phyloP scores from a whole-genome alignment of 2,329 filamentous ascomycete species.

The Tolypocladium guangdongense region DNA sequence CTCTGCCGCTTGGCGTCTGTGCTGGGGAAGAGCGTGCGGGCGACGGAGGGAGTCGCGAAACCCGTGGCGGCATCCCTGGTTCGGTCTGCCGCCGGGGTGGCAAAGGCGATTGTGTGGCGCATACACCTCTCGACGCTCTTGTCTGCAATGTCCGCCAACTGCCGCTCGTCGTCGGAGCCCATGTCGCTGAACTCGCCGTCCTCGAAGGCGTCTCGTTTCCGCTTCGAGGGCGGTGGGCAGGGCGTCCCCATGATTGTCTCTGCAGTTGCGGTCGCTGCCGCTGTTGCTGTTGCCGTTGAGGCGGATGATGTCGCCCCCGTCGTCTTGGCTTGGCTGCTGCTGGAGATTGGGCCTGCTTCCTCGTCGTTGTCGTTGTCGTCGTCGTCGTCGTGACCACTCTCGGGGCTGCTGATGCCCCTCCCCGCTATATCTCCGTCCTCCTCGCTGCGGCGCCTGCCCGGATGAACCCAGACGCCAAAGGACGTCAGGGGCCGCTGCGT shows the following conservation, averaged over 20 bases:
- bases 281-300: not conserved
- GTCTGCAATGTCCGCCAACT: constrained; percentile 25
- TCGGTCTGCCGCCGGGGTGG: constrained; percentile 15
- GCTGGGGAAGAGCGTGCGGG: constrained; percentile 24
- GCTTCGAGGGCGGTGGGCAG: constrained; percentile 11
- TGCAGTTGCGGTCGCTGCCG: not conserved
- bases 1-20: constrained; percentile 19
- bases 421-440: not conserved
- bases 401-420: not conserved
- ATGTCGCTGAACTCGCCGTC: constrained; percentile 20
- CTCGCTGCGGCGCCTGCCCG: constrained; percentile 6
- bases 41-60: constrained; percentile 23
- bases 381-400: constrained; percentile 2
- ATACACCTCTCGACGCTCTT: constrained; percentile 18
- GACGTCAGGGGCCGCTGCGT: constrained; percentile 18
- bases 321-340: not conserved
- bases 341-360: not conserved
- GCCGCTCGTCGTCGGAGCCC: constrained; percentile 27
- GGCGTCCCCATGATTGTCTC: constrained; percentile 1
- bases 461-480: constrained; percentile 17
- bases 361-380: not conserved
- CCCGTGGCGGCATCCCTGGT: constrained; percentile 10
- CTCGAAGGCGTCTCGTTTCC: constrained; percentile 15
- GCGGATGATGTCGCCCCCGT: not conserved
- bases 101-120: constrained; percentile 5